phyloP scores from a whole-genome alignment of 139 green algal genomes.

The Haematococcus sp. region DNA sequence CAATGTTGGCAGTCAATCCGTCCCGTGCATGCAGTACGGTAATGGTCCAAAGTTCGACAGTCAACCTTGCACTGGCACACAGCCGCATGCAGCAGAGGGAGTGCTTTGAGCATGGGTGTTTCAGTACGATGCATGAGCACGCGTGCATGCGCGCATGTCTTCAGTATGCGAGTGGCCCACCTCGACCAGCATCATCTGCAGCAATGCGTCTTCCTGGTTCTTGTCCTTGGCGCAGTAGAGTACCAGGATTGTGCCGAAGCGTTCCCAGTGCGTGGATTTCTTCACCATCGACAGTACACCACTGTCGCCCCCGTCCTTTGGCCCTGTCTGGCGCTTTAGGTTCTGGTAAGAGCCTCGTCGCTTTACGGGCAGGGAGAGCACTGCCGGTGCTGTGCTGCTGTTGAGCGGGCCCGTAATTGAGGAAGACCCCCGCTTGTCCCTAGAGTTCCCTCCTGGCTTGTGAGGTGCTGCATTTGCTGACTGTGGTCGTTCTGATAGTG shows the following conservation, averaged over 20 bases:
- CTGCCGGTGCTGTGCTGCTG: neutral
- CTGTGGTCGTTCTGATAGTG: too few relatives aligned
- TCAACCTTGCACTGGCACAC: neutral
- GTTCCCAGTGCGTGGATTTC: slow-evolving; percentile 35
- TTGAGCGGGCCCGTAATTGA: too few relatives aligned
- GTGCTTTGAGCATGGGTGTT: slow-evolving; percentile 18
- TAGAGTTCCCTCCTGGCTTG: too few relatives aligned
- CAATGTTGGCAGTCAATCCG: too few relatives aligned
- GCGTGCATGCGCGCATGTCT: too few relatives aligned
- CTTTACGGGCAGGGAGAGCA: slow-evolving; percentile 12
- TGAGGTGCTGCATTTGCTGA: too few relatives aligned
- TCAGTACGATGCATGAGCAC: slow-evolving; percentile 12
- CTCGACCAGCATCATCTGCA: slow-evolving; percentile 10
- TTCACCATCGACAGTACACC: slow-evolving; percentile 15
- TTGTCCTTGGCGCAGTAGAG: slow-evolving; percentile 19
- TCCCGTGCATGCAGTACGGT: neutral
- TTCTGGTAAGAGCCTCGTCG: slow-evolving; percentile 26
- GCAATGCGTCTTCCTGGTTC: neutral
- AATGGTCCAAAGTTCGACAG: neutral
- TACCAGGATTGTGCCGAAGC: slow-evolving; percentile 26
- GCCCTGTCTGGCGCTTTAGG: slow-evolving; percentile 14
- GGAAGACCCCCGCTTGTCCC: too few relatives aligned
- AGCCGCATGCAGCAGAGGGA: too few relatives aligned
- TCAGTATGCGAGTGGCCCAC: neutral
- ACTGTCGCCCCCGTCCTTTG: slow-evolving; percentile 7